phyloP scores from a whole-genome alignment of 805 yeast genomes.

The Naumovozyma baii region DNA sequence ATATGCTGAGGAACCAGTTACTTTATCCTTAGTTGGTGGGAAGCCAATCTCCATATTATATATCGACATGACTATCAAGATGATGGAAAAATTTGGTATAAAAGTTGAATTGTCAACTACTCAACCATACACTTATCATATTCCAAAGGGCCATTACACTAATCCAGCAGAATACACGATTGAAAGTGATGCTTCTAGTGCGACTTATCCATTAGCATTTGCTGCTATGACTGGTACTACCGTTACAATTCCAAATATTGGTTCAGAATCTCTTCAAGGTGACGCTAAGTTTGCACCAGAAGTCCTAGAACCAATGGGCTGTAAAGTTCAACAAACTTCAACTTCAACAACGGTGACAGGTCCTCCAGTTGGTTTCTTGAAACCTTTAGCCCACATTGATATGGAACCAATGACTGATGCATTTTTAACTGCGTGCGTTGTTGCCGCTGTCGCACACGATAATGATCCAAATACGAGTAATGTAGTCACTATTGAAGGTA shows the following conservation, averaged over 20 bases:
- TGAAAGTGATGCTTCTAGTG: conserved; percentile 96
- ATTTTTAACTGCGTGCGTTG: conserved; percentile 92
- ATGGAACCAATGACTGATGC: conserved; percentile 99
- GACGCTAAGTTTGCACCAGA: conserved; percentile 94
- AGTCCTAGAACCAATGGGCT: conserved; percentile 92
- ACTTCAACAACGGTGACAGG: conserved; percentile 89
- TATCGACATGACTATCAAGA: conserved; percentile 92
- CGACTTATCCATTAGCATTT: conserved; percentile 94
- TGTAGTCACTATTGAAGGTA: conserved; percentile 79
- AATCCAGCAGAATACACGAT: conserved; percentile 81
- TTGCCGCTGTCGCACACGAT: conserved; percentile 80
- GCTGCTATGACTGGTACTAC: conserved; percentile 94
- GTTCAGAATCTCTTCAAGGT: conserved; percentile 85
- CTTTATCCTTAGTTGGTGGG: conserved; percentile 84
- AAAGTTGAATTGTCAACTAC: conserved; percentile 57
- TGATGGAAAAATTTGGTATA: conserved; percentile 90
- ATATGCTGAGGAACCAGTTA: conserved; percentile 80
- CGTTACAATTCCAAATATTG: conserved; percentile 90
- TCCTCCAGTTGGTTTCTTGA: conserved; percentile 62
- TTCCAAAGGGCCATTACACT: conserved; percentile 71
- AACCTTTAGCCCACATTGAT: conserved; percentile 67
- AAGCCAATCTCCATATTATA: conserved; percentile 93
- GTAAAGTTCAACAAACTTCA: conserved; percentile 71
- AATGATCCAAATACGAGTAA: conserved; percentile 33
- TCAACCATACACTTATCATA: conserved; percentile 77